Evolutionary conservation across 495 filamentous ascomycete species (phyloP).

Genomic region (Hypoxylon perforatum): DNA sequence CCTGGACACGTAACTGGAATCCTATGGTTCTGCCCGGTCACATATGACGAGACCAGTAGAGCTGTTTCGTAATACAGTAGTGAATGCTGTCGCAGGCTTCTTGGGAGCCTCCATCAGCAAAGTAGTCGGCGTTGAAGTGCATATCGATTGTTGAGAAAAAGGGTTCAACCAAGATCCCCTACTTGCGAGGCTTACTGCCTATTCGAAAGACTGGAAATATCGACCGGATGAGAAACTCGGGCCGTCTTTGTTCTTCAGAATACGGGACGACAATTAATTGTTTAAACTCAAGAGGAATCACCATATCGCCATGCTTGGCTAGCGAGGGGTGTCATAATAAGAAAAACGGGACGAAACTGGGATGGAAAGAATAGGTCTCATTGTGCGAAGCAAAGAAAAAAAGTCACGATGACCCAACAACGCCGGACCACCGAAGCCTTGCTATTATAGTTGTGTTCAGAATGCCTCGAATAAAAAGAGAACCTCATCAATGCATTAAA

Average conservation of each 20-base stretch:
- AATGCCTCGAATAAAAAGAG: slow-evolving; percentile 51
- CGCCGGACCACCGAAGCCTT: slow-evolving; percentile 49
- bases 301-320: slow-evolving; percentile 13
- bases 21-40: too few relatives aligned
- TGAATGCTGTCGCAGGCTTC: not conserved
- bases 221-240: too few relatives aligned
- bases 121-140: slow-evolving; percentile 3
- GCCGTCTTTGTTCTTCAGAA: slow-evolving; percentile 12
- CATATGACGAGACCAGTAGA: too few relatives aligned
- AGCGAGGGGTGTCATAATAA: slow-evolving; percentile 35
- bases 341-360: slow-evolving; percentile 41
- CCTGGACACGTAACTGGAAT: not conserved
- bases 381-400: slow-evolving; percentile 28
- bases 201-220: slow-evolving; percentile 2
- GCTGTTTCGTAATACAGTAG: not conserved
- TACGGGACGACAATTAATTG: slow-evolving; percentile 29
- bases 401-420: slow-evolving; percentile 50
- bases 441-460: slow-evolving; percentile 46
- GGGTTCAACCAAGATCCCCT: not conserved
- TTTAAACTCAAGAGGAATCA: slow-evolving; percentile 13
- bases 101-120: not conserved
- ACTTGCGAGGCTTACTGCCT: slow-evolving; percentile 4
- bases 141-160: slow-evolving; percentile 1
- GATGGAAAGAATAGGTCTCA: slow-evolving; percentile 38
- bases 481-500: slow-evolving; percentile 62